A percentile compares a stretch with the other conserved stretches of the same genome.
Evolutionary conservation across 805 yeast species (phyloP).

Genomic region (Candida boleticola): DNA sequence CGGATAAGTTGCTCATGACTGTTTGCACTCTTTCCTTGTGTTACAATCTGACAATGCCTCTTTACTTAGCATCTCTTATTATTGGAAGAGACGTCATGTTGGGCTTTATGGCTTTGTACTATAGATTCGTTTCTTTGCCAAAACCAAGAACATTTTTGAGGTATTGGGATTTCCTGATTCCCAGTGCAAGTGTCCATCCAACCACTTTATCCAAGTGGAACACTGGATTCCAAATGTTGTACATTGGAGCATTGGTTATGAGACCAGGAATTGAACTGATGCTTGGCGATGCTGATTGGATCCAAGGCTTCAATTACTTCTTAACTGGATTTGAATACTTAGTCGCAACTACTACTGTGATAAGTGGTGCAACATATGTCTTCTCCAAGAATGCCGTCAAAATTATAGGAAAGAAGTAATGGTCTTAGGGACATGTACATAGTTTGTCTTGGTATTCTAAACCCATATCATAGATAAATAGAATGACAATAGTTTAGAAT

Average conservation of each 20-base stretch:
- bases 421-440: background rate
- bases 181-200: conserved; percentile 86
- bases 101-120: conserved; percentile 67
- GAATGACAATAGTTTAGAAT: background rate
- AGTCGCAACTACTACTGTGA: conserved; percentile 59
- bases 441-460: background rate
- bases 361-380: conserved; percentile 77
- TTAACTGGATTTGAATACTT: conserved; percentile 25
- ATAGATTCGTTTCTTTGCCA: conserved; percentile 72
- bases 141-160: conserved; percentile 69
- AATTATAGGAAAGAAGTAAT: conserved; percentile 27
- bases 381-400: conserved; percentile 69
- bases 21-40: conserved; percentile 78
- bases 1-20: conserved; percentile 89
- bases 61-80: conserved; percentile 59
- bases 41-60: conserved; percentile 66
- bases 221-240: conserved; percentile 90
- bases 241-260: conserved; percentile 54
- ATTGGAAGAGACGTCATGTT: conserved; percentile 81
- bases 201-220: conserved; percentile 82
- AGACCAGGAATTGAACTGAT: conserved; percentile 29
- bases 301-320: conserved; percentile 10
- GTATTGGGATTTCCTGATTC: conserved; percentile 76
- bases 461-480: conserved; percentile 2
- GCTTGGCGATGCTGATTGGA: conserved; percentile 10